Evolutionary conservation across 345 rosid species (phyloP).

Genomic region (Bruguiera gymnorhiza): DNA sequence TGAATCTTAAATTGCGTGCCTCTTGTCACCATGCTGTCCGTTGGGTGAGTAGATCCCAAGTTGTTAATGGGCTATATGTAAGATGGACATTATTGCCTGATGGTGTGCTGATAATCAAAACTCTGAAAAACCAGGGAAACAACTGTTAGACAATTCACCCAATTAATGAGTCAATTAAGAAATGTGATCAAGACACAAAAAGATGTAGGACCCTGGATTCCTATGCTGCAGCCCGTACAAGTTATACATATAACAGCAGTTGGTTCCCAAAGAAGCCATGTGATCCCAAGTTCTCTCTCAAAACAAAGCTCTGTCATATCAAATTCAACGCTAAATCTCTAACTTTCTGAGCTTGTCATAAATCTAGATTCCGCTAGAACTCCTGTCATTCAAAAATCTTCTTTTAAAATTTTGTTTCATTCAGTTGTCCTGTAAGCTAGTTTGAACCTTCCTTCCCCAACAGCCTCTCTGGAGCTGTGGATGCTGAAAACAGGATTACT

Average conservation of each 20-base stretch:
- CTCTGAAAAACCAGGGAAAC: background rate
- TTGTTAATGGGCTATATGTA: background rate
- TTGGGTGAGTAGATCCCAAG: background rate
- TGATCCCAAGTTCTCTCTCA: background rate
- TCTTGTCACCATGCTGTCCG: background rate
- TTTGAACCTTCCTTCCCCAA: background rate
- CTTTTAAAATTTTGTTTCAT: background rate
- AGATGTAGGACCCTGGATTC: constrained; percentile 11
- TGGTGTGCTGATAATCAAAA: background rate
- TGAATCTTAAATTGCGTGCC: background rate
- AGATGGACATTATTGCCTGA: background rate
- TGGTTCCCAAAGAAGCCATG: background rate
- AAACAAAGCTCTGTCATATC: constrained; percentile 4
- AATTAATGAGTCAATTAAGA: background rate
- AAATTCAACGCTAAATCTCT: background rate
- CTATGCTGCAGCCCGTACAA: constrained; percentile 1
- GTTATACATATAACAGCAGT: background rate
- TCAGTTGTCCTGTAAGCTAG: constrained; percentile 1
- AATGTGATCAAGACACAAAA: background rate
- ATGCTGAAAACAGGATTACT: constrained; percentile 17
- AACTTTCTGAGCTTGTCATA: constrained; percentile 16
- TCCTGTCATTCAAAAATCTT: constrained; percentile 5
- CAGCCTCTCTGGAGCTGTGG: constrained; percentile 24
- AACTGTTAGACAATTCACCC: background rate
- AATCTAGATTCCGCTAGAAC: background rate